phyloP scores from a whole-genome alignment of 2,329 filamentous ascomycete species.

The Microdochium paspali region DNA sequence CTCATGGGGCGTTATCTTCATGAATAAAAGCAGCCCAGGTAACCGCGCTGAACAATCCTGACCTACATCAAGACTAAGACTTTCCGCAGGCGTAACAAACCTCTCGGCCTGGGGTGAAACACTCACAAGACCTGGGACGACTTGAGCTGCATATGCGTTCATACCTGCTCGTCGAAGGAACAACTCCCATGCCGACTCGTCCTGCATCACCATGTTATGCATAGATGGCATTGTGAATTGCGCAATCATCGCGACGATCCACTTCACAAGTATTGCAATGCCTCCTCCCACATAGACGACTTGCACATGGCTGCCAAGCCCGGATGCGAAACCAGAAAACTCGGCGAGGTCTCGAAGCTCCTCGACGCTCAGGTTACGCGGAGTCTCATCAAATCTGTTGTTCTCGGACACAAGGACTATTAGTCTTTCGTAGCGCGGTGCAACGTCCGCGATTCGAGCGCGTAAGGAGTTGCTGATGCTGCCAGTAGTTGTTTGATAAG shows the following conservation, averaged over 20 bases:
- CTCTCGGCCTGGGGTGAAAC: background rate
- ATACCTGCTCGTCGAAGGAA: constrained; percentile 57
- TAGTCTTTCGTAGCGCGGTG: constrained; percentile 55
- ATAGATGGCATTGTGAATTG: constrained; percentile 24
- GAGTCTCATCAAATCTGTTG: constrained; percentile 29
- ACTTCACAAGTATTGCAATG: constrained; percentile 37
- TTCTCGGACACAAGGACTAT: constrained; percentile 57
- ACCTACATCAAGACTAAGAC: too few species aligned
- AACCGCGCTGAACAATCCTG: background rate
- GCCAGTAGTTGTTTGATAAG: background rate
- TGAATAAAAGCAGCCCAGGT: constrained; percentile 41
- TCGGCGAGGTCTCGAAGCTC: constrained; percentile 36
- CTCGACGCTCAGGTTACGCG: constrained; percentile 24
- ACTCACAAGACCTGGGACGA: constrained; percentile 39
- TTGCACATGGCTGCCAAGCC: constrained; percentile 26
- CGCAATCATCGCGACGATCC: constrained; percentile 43
- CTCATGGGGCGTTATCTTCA: constrained; percentile 43
- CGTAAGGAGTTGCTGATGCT: background rate
- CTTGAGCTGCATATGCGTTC: constrained; percentile 65
- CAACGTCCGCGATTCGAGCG: constrained; percentile 37
- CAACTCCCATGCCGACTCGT: constrained; percentile 58
- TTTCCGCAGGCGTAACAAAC: too few species aligned
- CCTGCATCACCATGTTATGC: constrained; percentile 28
- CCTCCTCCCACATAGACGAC: constrained; percentile 41
- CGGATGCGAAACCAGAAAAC: constrained; percentile 38